Evolutionary conservation across 139 green algal genomes (phyloP).

Genomic region (Chloropicon primus): DNA sequence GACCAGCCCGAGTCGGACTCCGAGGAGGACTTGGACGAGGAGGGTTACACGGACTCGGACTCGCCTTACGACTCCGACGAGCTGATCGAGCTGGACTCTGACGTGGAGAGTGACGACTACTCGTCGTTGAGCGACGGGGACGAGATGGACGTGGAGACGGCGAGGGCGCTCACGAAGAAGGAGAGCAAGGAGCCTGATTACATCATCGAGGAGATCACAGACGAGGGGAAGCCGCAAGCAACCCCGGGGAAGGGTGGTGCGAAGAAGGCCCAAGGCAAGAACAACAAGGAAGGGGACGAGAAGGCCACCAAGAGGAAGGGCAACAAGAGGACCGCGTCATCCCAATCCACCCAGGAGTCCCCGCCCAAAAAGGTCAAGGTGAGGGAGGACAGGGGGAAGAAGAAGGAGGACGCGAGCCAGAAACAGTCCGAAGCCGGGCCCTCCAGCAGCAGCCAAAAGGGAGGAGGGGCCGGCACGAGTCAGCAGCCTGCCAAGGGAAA

Average conservation of each 20-base stretch:
- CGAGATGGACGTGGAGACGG: constrained; percentile 8
- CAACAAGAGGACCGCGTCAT: not conserved
- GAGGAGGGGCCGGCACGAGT: no score
- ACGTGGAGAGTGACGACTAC: constrained; percentile 16
- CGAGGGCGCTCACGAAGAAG: not conserved
- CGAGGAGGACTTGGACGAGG: constrained; percentile 11
- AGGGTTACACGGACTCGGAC: not conserved
- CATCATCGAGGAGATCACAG: not conserved
- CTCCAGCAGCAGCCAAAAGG: no score
- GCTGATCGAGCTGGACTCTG: constrained; percentile 34
- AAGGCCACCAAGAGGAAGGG: not conserved
- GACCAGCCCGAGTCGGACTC: not conserved
- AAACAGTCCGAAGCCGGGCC: no score
- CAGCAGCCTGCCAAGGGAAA: no score
- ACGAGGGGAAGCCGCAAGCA: not conserved
- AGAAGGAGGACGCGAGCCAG: not conserved
- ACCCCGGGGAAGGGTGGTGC: not conserved
- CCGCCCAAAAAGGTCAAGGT: not conserved
- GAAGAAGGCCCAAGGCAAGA: not conserved
- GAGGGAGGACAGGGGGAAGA: not conserved
- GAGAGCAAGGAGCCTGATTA: not conserved
- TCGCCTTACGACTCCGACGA: constrained; percentile 12
- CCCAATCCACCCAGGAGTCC: no score
- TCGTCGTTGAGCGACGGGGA: not conserved
- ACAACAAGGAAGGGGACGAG: no score